phyloP scores from a whole-genome alignment of 805 yeast genomes.

The Henningerozyma blattae region DNA sequence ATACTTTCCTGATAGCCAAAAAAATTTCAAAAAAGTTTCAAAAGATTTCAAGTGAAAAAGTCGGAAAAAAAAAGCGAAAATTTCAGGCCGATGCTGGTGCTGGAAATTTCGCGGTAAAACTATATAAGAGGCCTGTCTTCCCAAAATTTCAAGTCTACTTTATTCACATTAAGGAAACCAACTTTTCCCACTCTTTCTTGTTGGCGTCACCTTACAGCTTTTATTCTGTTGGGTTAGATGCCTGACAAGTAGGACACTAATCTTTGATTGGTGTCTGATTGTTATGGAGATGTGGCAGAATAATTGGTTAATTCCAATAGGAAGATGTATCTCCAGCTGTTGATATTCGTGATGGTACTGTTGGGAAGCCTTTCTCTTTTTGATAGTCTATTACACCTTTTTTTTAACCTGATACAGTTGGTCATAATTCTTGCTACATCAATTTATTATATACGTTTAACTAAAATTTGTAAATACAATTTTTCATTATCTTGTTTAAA shows the following conservation, averaged over 20 bases:
- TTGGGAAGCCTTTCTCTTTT: conserved; percentile 21
- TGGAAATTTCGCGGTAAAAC: not conserved
- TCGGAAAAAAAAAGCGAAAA: not conserved
- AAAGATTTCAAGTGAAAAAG: not conserved
- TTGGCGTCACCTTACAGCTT: conserved; percentile 18
- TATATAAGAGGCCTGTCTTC: not conserved
- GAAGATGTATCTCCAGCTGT: conserved; percentile 28
- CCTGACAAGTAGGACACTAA: not conserved
- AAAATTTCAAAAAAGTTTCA: too few relatives aligned
- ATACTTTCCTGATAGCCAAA: too few relatives aligned
- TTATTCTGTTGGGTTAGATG: conserved; percentile 7
- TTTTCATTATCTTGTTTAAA: not conserved
- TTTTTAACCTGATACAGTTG: conserved; percentile 22
- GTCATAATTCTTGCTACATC: conserved; percentile 26
- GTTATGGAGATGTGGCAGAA: conserved; percentile 14
- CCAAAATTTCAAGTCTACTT: not conserved
- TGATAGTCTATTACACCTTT: conserved; percentile 8
- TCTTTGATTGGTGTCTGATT: conserved; percentile 6
- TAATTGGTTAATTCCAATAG: conserved; percentile 5
- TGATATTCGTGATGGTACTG: conserved; percentile 12
- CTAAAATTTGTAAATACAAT: not conserved
- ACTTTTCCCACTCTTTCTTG: conserved; percentile 15
- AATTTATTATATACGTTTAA: too few relatives aligned
- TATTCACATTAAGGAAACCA: not conserved
- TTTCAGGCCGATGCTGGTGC: not conserved